These are phyloP conservation scores for Colletotrichum tropicale DNA, from an alignment of 2,329 filamentous ascomycete genomes.

Conservation along the genomic window DNA sequence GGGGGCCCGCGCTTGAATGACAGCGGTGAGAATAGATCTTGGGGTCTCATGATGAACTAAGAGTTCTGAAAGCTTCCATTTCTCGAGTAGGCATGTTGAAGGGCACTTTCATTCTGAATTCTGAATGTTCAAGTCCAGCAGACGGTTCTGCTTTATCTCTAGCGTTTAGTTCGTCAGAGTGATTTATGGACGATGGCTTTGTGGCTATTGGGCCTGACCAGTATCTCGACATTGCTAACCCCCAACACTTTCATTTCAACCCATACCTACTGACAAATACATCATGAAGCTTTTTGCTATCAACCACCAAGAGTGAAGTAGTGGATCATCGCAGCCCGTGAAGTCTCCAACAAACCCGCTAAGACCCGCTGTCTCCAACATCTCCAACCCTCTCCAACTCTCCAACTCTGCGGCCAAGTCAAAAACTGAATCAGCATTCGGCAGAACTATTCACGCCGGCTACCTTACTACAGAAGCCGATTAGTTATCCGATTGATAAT, in stretches of 20 bases:
- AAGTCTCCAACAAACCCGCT: neutral
- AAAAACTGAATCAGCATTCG: neutral
- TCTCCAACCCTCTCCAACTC: neutral
- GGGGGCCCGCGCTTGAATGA: neutral
- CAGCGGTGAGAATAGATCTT: neutral
- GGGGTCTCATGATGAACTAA: neutral
- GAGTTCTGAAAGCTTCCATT: neutral
- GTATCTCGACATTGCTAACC: neutral
- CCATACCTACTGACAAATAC: neutral
- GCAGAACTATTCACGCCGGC: neutral
- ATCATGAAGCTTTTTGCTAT: neutral
- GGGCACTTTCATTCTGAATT: neutral
- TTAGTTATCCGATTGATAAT: neutral
- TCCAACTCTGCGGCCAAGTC: neutral
- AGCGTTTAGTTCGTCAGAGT: neutral
- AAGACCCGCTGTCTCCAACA: neutral
- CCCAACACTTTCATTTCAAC: accelerated
- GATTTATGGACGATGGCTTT: neutral
- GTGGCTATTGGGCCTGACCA: neutral
- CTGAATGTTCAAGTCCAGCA: neutral
- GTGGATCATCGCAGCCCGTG: neutral
- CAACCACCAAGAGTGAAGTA: neutral
- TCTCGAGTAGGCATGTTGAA: neutral
- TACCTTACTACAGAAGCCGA: neutral
- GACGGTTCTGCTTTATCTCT: neutral